Evolutionary conservation across 257 asterid species (phyloP), one percentile per base, ranked within the genome.

Genomic region (Hygrophila difformis): DNA sequence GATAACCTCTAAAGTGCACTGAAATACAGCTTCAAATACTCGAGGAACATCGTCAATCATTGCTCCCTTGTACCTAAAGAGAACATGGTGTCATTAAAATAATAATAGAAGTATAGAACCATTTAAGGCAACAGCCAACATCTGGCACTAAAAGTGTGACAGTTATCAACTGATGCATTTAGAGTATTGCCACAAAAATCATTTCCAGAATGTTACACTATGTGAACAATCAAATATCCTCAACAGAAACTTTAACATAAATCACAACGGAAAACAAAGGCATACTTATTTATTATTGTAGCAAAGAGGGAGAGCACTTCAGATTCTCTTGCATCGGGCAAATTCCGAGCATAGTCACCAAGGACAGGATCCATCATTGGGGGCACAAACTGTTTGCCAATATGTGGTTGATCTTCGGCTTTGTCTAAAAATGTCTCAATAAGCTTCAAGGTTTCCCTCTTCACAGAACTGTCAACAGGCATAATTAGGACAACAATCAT

Each of bases 291-390:
- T 59, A 91, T 82, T 26, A 91, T 91, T 15, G 99, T 91, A 47
- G 99, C 99, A 52, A 82, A 91, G 16, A 91, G 95, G 43, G 99
- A 86, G 18, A 91, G 86, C 57, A 91, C 99, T 91, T 91, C 99
- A 0, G 99, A 91, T 62, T 91, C 99, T 65, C 96, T 83, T 23
- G 99, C 99, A 82, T 91, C 99, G 51, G 99, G 96, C 55, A 91
- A 57, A 65, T 91, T 91, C 51, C 99, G 74, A 17, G 96, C 93
- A 53, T 91, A 91, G 65, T 91, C 99, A 47, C 89, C 93, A 28
- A 91, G 96, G 57, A 91, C 89, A 18, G 93, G 87, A 59, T 91
- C 99, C 96, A 91, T 91, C 96, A 91, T 91, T 14, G 95, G 99
- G 13, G 93, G 96, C 59, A 91, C 96, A 60, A 80, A 91, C 46